Evolutionary conservation across 495 filamentous ascomycete species (phyloP).

Genomic region (Trichoderma gamsii): DNA sequence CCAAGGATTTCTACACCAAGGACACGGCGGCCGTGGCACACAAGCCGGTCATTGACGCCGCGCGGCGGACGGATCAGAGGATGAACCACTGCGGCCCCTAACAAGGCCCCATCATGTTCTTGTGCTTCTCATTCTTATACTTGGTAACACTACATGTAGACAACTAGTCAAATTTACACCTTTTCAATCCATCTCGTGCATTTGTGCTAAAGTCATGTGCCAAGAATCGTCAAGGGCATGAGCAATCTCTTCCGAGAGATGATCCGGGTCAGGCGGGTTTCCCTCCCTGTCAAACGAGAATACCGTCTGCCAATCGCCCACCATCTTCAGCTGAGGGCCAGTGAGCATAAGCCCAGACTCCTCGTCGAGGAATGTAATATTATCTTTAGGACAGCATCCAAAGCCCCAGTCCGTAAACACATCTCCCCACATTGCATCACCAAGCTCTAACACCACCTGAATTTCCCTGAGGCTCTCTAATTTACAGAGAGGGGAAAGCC

Average conservation of each 20-base stretch:
- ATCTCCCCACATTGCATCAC: not conserved
- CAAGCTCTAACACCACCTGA: not conserved
- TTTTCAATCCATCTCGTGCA: constrained; percentile 14
- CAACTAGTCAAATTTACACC: not conserved
- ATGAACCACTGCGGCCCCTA: constrained; percentile 9
- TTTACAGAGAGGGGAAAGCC: not conserved
- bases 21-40: not conserved
- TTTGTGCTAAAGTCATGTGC: constrained; percentile 24
- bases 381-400: not conserved
- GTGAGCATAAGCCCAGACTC: not conserved
- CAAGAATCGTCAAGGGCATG: constrained; percentile 23
- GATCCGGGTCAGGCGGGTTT: constrained; percentile 13
- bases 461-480: constrained; percentile 9
- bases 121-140: no score
- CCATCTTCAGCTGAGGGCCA: constrained; percentile 3
- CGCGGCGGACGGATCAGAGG: not conserved
- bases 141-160: no score
- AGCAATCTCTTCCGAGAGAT: constrained; percentile 13
- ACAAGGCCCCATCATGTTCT: not conserved
- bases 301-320: constrained; percentile 6
- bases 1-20: not conserved
- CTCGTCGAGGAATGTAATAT: not conserved
- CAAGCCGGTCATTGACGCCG: constrained; percentile 6
- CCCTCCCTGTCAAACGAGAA: constrained; percentile 15
- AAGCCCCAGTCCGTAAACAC: not conserved